A percentile compares a stretch with the other conserved stretches of the same genome.
phyloP scores from a whole-genome alignment of 1,284 basidiomycete genomes.

The Ustilago curta region DNA sequence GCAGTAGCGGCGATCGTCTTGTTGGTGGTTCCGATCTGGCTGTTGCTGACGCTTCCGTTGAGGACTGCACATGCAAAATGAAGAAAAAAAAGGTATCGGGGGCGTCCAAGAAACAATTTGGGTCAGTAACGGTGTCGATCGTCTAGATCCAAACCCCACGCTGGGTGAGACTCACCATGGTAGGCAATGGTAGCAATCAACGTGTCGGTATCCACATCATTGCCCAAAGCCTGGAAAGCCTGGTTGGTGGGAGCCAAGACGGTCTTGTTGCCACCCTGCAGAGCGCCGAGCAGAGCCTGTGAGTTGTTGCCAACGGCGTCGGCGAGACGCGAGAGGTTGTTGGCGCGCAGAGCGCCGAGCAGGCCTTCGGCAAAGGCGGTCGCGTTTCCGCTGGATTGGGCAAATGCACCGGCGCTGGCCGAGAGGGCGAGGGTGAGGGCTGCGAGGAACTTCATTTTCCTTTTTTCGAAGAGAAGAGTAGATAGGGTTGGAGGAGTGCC shows the following conservation, averaged over 20 bases:
- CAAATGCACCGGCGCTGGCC: slow-evolving; percentile 37
- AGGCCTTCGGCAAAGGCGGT: slow-evolving; percentile 52
- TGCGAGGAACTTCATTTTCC: slow-evolving; percentile 56
- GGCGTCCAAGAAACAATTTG: too few species aligned
- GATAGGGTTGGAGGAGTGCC: too few species aligned
- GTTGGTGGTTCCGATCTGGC: slow-evolving; percentile 69
- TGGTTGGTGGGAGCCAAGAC: slow-evolving; percentile 71
- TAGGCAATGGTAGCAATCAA: slow-evolving; percentile 75
- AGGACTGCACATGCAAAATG: slow-evolving; percentile 70
- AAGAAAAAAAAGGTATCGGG: too few species aligned
- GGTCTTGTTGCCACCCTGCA: slow-evolving; percentile 62
- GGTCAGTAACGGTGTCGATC: too few species aligned
- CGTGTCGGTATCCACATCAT: slow-evolving; percentile 69
- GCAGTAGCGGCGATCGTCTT: slow-evolving; percentile 77
- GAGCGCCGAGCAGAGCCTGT: slow-evolving; percentile 28
- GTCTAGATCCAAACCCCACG: too few species aligned
- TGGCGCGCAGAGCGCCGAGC: slow-evolving; percentile 44
- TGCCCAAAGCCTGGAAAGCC: slow-evolving; percentile 67
- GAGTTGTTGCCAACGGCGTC: slow-evolving; percentile 51
- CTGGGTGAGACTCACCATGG: slow-evolving; percentile 72
- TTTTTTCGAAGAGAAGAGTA: neutral
- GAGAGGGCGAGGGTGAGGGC: slow-evolving; percentile 42
- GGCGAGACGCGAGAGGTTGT: slow-evolving; percentile 50
- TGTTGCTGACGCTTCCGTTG: slow-evolving; percentile 73
- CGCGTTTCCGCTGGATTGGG: slow-evolving; percentile 41